Percentiles rank a stretch among this genome's conserved stretches.
Conservation (phyloP, 2,329 filamentous ascomycete genomes). For the Trichoderma sp. region DNA sequence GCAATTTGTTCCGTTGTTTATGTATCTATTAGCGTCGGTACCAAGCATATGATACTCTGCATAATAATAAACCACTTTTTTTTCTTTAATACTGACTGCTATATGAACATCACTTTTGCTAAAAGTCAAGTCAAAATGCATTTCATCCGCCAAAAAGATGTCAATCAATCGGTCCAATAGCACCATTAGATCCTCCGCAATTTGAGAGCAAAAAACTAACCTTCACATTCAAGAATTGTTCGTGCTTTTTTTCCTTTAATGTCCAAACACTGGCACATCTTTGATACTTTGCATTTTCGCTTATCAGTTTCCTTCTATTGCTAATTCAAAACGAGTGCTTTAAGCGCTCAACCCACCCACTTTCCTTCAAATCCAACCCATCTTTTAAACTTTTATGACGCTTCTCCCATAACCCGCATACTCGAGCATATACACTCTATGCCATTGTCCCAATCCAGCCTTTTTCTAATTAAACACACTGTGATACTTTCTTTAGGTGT, state of each 20-base stretch:
- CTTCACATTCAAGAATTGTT: background rate
- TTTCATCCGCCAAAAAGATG: too few species aligned
- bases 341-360: background rate
- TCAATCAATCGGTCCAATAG: too few species aligned
- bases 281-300: background rate
- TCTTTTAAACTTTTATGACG: background rate
- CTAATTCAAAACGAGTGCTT: background rate
- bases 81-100: background rate
- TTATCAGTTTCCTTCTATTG: background rate
- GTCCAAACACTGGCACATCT: background rate
- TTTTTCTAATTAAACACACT: constrained; percentile 25
- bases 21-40: background rate
- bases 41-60: background rate
- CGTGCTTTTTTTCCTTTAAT: background rate
- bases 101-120: too few species aligned
- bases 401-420: background rate
- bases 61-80: background rate
- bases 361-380: background rate
- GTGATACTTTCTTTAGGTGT: background rate
- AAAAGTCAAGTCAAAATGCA: too few species aligned
- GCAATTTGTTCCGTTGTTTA: background rate
- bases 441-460: background rate
- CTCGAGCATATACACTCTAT: constrained; percentile 11
- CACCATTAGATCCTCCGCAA: too few species aligned
- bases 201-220: background rate